These are phyloP conservation scores for Colletotrichum tamarilloi DNA, from an alignment of 2,329 filamentous ascomycete genomes.

Conservation along the genomic window DNA sequence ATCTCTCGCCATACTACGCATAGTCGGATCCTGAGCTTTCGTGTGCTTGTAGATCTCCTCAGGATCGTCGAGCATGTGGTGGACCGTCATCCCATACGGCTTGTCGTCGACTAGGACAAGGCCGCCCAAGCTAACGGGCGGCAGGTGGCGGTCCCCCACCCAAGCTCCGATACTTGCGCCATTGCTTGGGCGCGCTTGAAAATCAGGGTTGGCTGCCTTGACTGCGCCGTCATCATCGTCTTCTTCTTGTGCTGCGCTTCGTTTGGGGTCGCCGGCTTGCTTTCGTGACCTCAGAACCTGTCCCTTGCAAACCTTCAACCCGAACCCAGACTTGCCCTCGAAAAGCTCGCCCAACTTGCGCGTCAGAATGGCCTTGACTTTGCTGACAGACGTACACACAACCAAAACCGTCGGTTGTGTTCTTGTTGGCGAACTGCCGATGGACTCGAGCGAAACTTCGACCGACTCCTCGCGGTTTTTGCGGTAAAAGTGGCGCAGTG, in stretches of 20 bases:
- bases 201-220: slow-evolving; percentile 74
- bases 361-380: slow-evolving; percentile 77
- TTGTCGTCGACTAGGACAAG: slow-evolving; percentile 86
- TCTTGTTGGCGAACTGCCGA: slow-evolving; percentile 74
- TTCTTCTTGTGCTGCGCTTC: slow-evolving; percentile 54
- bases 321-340: slow-evolving; percentile 70
- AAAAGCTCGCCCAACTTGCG: slow-evolving; percentile 75
- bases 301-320: slow-evolving; percentile 78
- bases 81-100: slow-evolving; percentile 94
- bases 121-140: slow-evolving; percentile 91
- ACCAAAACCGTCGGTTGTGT: slow-evolving; percentile 80
- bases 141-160: slow-evolving; percentile 84
- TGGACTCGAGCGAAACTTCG: slow-evolving; percentile 80
- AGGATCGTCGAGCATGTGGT: slow-evolving; percentile 90
- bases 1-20: slow-evolving; percentile 53
- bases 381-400: slow-evolving; percentile 79
- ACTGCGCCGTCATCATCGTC: slow-evolving; percentile 49
- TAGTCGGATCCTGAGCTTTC: slow-evolving; percentile 36
- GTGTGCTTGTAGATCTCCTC: slow-evolving; percentile 47
- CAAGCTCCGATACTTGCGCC: slow-evolving; percentile 95
- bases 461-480: slow-evolving; percentile 78
- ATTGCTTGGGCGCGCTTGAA: slow-evolving; percentile 82
- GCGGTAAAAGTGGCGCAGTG: slow-evolving; percentile 76
- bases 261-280: slow-evolving; percentile 40
- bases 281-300: slow-evolving; percentile 72